Evolutionary conservation across 768 basidiomycete genomes (phyloP), one percentile per base, ranked within the genome.

Genomic region (Nevesoporus exiguus): DNA sequence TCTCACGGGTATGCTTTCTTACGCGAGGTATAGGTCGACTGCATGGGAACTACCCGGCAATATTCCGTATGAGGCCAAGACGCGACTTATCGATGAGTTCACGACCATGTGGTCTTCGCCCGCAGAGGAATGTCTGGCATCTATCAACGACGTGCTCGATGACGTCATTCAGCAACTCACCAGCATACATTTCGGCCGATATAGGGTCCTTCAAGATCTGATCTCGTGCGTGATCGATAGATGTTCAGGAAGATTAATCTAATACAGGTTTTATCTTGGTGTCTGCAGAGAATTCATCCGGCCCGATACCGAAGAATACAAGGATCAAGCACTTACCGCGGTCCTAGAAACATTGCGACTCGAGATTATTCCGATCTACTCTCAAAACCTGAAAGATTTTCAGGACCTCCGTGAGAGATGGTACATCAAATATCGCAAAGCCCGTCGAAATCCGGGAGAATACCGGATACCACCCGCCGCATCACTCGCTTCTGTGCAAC

Each of bases 1-100:
- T 25, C 2, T 17, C 31, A 19, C 6, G 25, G 14, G 43, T 14
- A 7, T 9, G 5, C n/a, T 19, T 22, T 51, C 49, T 60, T 0
- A 68, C 11, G 1, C 5, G 36, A 4, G 13, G 6, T n/a, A 24
- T 24, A 79, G 78, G 11, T 69, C 71, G 8, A 68, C 69, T 29
- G 70, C 65, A 3, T 78, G 77, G 77, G 75, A 79, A 46, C 69
- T 79, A 25, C 75, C 75, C 0, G 62, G 65, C 5, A 68, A 77
- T 34, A 58, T 76, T 24, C 77, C 77, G 0, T 77, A 70, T 49
- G 69, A 68, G 25, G 76, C 77, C 11, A 77, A 74, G 44, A 58
- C 52, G 11, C 63, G 60, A 27, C 67, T 78, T 15, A 77, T 80
- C 33, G 55, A 57, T 4, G 45, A 57, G 13, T 73, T 68, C 43